Evolutionary conservation across 495 filamentous ascomycete species (phyloP).

Genomic region (Neurospora sp.): DNA sequence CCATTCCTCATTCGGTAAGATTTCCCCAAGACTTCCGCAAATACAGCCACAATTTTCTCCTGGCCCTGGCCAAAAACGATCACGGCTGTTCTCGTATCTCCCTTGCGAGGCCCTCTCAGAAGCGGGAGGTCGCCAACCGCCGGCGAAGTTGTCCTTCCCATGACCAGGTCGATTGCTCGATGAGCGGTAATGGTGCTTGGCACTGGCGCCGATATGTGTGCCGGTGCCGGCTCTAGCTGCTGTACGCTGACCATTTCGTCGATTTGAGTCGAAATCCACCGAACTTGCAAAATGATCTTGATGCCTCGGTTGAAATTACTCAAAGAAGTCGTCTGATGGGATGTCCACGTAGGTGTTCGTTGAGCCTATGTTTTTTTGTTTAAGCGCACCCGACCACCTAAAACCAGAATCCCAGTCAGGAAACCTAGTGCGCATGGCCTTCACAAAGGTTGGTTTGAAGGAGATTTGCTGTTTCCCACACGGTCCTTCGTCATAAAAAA

Average conservation of each 20-base stretch:
- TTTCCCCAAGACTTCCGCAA: constrained; percentile 61
- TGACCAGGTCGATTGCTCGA: constrained; percentile 15
- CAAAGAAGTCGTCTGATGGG: background rate
- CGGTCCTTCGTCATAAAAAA: background rate
- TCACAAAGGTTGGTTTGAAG: background rate
- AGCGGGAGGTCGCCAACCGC: constrained; percentile 17
- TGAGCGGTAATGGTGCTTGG: constrained; percentile 15
- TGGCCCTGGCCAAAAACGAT: constrained; percentile 52
- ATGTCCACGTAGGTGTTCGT: background rate
- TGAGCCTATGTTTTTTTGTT: background rate
- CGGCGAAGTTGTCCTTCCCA: constrained; percentile 18
- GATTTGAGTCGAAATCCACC: background rate
- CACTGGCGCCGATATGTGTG: constrained; percentile 14
- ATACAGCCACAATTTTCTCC: constrained; percentile 54
- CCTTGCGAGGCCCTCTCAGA: constrained; percentile 27
- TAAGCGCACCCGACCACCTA: constrained; percentile 4
- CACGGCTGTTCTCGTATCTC: constrained; percentile 46
- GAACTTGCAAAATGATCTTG: constrained; percentile 14
- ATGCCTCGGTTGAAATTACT: background rate
- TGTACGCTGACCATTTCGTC: constrained; percentile 27
- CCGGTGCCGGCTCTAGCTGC: constrained; percentile 28
- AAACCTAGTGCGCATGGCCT: constrained; percentile 15
- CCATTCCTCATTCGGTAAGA: constrained; percentile 46
- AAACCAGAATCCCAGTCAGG: constrained; percentile 1
- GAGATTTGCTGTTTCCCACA: background rate